Evolutionary conservation across 345 rosid genomes (phyloP).

Genomic region (Rhodomyrtus tomentosa): DNA sequence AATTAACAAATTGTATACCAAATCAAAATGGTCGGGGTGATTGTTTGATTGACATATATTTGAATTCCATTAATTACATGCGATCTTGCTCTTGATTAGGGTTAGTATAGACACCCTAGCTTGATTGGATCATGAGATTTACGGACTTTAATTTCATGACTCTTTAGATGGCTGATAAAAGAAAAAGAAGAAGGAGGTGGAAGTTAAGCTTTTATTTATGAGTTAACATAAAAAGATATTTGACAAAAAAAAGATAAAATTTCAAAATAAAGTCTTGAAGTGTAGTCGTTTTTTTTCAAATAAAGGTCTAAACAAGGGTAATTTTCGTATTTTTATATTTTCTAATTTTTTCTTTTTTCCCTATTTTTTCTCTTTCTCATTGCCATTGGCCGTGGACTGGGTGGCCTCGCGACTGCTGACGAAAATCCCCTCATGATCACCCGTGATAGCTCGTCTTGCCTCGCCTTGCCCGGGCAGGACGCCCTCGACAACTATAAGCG

Average conservation of each 20-base stretch:
- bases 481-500: no score
- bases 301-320: no score
- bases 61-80: rapidly evolving
- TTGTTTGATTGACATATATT: not conserved
- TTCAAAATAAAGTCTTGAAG: no score
- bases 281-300: no score
- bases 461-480: no score
- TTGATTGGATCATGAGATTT: rapidly evolving
- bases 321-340: no score
- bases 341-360: no score
- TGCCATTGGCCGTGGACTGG: no score
- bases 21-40: rapidly evolving
- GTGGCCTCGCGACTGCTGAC: no score
- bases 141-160: rapidly evolving
- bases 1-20: not conserved
- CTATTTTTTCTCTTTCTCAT: no score
- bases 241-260: not conserved
- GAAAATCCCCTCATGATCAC: no score
- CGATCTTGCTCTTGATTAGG: not conserved
- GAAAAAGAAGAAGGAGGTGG: rapidly evolving
- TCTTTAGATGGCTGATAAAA: not conserved
- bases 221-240: not conserved
- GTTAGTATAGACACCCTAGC: rapidly evolving
- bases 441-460: no score
- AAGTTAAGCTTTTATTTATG: not conserved